A percentile compares a stretch with the other conserved stretches of the same genome.
Conservation (phyloP, 805 yeast genomes). For the Metschnikowia cubensis region DNA sequence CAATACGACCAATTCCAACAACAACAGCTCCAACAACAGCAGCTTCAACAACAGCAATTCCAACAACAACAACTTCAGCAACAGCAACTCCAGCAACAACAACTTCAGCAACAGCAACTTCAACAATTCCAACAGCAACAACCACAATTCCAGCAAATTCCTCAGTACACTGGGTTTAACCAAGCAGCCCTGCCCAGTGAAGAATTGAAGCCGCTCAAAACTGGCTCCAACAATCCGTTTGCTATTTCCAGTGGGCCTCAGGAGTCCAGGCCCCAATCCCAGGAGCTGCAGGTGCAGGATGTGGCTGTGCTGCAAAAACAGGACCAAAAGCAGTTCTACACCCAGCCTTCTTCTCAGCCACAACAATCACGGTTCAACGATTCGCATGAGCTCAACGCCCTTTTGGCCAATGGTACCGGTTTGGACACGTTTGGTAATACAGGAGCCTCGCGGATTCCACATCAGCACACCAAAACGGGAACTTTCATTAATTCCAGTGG, state of each 20-base stretch:
- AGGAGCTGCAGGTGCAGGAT: neutral
- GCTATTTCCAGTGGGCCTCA: constrained; percentile 37
- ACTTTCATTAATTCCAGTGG: constrained; percentile 86
- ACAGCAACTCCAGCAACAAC: constrained; percentile 24
- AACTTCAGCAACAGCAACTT: neutral
- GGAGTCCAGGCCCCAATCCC: neutral
- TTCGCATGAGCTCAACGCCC: constrained; percentile 64
- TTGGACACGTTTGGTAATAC: constrained; percentile 90
- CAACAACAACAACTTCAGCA: neutral
- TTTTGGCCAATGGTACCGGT: constrained; percentile 85
- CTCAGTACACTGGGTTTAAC: constrained; percentile 19
- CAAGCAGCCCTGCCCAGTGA: constrained; percentile 17
- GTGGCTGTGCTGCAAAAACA: neutral
- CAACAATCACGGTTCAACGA: constrained; percentile 34
- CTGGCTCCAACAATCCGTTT: constrained; percentile 79
- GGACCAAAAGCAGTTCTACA: constrained; percentile 7
- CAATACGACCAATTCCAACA: constrained; percentile 30
- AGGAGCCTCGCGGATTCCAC: constrained; percentile 81
- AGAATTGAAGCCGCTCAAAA: constrained; percentile 50
- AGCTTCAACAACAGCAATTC: constrained; percentile 22
- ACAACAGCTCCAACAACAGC: constrained; percentile 30
- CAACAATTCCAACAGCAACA: constrained; percentile 22
- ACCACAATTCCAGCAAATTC: constrained; percentile 20
- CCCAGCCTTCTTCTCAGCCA: constrained; percentile 27
- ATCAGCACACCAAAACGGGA: constrained; percentile 82